A percentile compares a stretch with the other conserved stretches of the same genome.
These are phyloP conservation scores for Terana coerulea DNA, from an alignment of 768 basidiomycete genomes.

Conservation along the genomic window DNA sequence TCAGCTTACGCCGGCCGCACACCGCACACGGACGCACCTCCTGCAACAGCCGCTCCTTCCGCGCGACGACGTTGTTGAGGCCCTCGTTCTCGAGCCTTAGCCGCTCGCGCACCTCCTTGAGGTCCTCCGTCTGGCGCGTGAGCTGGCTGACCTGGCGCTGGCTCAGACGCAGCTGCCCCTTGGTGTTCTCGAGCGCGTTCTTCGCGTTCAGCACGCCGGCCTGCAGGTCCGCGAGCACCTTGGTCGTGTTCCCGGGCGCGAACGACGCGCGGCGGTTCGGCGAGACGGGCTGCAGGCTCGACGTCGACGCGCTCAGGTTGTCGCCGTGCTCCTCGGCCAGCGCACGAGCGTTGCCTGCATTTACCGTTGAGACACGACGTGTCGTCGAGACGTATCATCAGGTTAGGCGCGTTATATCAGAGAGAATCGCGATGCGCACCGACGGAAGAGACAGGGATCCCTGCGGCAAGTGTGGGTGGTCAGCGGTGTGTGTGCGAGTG, in stretches of 20 bases:
- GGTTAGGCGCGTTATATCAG: background rate
- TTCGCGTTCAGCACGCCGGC: conserved; percentile 76
- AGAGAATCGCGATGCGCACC: background rate
- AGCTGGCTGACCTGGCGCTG: conserved; percentile 82
- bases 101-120: conserved; percentile 84
- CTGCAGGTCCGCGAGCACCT: conserved; percentile 85
- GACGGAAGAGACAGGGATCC: conserved; percentile 16
- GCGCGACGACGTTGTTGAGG: conserved; percentile 80
- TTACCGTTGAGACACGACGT: too few species aligned
- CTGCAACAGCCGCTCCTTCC: conserved; percentile 84
- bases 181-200: conserved; percentile 83
- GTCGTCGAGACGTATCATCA: too few species aligned
- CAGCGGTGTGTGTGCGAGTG: conserved; percentile 7
- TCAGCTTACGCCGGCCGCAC: background rate
- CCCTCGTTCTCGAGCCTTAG: conserved; percentile 83
- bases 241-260: conserved; percentile 78
- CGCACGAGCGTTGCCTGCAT: conserved; percentile 78
- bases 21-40: conserved; percentile 47
- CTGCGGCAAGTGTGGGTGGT: conserved; percentile 3
- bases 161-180: conserved; percentile 72
- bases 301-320: conserved; percentile 29
- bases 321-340: conserved; percentile 72
- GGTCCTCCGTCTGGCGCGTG: conserved; percentile 81
- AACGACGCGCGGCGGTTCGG: conserved; percentile 55
- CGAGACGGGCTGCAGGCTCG: conserved; percentile 38